Conservation (phyloP, 2,329 filamentous ascomycete genomes). For the Venturia effusa region DNA sequence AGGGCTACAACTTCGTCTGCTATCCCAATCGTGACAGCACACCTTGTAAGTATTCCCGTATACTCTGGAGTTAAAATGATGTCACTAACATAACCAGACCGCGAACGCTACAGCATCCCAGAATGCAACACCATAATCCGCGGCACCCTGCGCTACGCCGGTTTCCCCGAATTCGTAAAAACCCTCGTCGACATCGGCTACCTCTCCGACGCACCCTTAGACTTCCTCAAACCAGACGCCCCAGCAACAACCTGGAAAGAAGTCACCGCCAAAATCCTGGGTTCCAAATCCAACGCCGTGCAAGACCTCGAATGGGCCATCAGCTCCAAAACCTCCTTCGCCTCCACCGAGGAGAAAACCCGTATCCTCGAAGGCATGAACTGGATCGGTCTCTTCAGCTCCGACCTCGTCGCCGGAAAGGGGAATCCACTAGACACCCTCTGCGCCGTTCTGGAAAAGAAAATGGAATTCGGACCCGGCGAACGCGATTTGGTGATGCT, state of each 20-base stretch:
- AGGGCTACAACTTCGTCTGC: constrained; percentile 77
- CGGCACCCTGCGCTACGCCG: constrained; percentile 74
- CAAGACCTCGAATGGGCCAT: constrained; percentile 65
- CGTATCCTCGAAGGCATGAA: constrained; percentile 60
- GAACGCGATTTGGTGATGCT: constrained; percentile 77
- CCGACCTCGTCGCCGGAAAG: constrained; percentile 56
- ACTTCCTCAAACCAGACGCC: constrained; percentile 45
- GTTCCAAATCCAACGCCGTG: constrained; percentile 53
- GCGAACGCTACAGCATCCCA: constrained; percentile 81
- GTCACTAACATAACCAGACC: constrained; percentile 33
- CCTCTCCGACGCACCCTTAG: constrained; percentile 58
- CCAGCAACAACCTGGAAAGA: constrained; percentile 69
- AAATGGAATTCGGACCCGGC: constrained; percentile 75
- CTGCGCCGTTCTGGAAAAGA: constrained; percentile 77
- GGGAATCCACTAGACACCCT: constrained; percentile 84
- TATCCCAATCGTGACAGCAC: constrained; percentile 92
- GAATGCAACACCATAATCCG: constrained; percentile 82
- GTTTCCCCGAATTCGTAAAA: constrained; percentile 85
- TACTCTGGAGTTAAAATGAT: no score
- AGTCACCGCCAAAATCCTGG: constrained; percentile 67
- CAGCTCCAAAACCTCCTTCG: constrained; percentile 62
- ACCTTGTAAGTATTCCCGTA: constrained; percentile 33
- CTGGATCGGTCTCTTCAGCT: constrained; percentile 61
- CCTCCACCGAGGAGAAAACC: constrained; percentile 53
- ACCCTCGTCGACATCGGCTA: constrained; percentile 84